A percentile compares a stretch with the other conserved stretches of the same genome.
Conservation (phyloP, 2,329 filamentous ascomycete genomes). For the Anisogramma anomala region DNA sequence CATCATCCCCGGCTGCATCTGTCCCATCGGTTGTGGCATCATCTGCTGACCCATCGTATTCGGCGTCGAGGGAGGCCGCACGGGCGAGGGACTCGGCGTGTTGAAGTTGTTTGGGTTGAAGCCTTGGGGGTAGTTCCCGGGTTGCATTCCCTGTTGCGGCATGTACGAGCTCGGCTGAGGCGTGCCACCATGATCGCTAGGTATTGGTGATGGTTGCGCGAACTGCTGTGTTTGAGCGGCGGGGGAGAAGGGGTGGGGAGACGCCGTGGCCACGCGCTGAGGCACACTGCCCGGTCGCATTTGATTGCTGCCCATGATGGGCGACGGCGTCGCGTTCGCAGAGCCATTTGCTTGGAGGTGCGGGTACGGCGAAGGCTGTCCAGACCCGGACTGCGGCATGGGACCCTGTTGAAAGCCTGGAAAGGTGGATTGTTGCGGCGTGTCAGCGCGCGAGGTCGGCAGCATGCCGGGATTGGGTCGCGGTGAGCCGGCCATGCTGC, state of each 20-base stretch:
- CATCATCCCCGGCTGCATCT: slow-evolving; percentile 29
- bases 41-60: slow-evolving; percentile 39
- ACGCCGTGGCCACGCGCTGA: slow-evolving; percentile 79
- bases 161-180: slow-evolving; percentile 64
- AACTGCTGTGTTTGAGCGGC: slow-evolving; percentile 54
- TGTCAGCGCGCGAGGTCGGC: slow-evolving; percentile 80
- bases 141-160: slow-evolving; percentile 27
- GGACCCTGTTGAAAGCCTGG: slow-evolving; percentile 56
- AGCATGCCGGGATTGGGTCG: slow-evolving; percentile 62
- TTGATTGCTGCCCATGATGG: slow-evolving; percentile 71
- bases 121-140: slow-evolving; percentile 41
- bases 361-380: slow-evolving; percentile 60
- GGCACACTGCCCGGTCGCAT: slow-evolving; percentile 58
- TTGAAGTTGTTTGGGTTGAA: slow-evolving; percentile 48
- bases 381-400: slow-evolving; percentile 50
- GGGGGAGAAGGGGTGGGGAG: slow-evolving; percentile 81
- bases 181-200: slow-evolving; percentile 63
- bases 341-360: slow-evolving; percentile 75
- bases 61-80: slow-evolving; percentile 43
- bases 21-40: slow-evolving; percentile 40
- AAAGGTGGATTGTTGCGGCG: slow-evolving; percentile 68
- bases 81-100: slow-evolving; percentile 43
- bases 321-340: slow-evolving; percentile 78
- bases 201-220: slow-evolving; percentile 62
- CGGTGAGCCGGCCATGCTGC: slow-evolving; percentile 74